Conservation (phyloP, 2,329 filamentous ascomycete genomes). For the Penicillium sp. region DNA sequence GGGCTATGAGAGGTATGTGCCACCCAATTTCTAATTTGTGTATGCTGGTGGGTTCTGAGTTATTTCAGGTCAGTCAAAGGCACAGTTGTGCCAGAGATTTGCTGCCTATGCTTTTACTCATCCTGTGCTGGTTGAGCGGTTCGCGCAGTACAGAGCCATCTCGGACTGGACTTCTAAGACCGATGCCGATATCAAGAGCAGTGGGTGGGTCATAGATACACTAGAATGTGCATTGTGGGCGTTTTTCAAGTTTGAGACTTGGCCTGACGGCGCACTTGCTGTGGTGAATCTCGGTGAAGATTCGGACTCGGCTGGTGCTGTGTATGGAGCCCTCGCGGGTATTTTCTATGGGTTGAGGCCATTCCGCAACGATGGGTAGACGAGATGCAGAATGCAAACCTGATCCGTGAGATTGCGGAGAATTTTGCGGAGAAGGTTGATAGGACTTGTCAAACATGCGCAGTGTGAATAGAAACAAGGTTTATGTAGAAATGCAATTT, state of each 20-base stretch:
- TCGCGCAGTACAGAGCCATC: conserved; percentile 15
- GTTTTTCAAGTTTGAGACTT: conserved; percentile 41
- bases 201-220: conserved; percentile 45
- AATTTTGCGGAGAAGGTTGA: conserved; percentile 3
- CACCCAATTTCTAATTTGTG: neutral
- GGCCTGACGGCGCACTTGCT: conserved; percentile 39
- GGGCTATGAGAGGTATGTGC: conserved; percentile 27
- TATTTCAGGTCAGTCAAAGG: conserved; percentile 16
- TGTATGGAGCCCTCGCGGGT: conserved; percentile 47
- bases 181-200: conserved; percentile 31
- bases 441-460: neutral
- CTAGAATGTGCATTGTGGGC: conserved; percentile 46
- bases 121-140: conserved; percentile 4
- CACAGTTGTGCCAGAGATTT: conserved; percentile 10
- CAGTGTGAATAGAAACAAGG: neutral
- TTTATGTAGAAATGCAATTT: neutral
- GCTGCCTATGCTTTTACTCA: conserved; percentile 11
- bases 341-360: conserved; percentile 41
- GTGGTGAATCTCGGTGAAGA: conserved; percentile 47
- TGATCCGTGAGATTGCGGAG: conserved; percentile 19
- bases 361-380: conserved; percentile 35
- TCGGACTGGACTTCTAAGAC: conserved; percentile 28
- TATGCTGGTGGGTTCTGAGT: neutral
- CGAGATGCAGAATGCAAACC: conserved; percentile 24
- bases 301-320: conserved; percentile 47